Base-by-base conservation (phyloP, 73 alveolate genomes). In the Halteria grandinella region DNA sequence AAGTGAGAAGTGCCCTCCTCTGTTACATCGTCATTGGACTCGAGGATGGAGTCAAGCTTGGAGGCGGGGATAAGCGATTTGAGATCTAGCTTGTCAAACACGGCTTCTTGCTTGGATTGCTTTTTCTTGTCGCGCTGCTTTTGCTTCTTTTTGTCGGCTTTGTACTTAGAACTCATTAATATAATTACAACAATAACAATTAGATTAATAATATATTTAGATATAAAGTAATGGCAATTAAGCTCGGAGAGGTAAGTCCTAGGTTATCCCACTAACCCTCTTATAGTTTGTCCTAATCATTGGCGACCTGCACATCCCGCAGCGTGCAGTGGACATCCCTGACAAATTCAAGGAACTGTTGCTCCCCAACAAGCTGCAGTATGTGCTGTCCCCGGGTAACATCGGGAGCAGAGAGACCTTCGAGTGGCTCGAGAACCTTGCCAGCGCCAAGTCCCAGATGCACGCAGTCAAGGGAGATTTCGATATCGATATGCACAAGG, bases 341-440 rank as follows among this genome's bases (percentile, higher is more conserved):
- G 95, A 88, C 43, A 86, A 94, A 75, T 91, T 94, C 77, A 89
- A 91, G 69, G 87, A 86, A 18, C 88, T 89, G 18, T 77, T 93
- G 50, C 84, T 92, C 21, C 97, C 97, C 27, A 94, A 92, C 71
- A 94, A 94, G 75, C 49, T 94, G 57, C 89, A 94, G 72, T 94
- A 94, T 64, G 98, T 94, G 27, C 69, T 94, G 36, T 94, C 96
- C 29, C 92, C 97, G 50, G 99, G 99, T n/a, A 94, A 94, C 69
- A 78, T 89, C 15, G 99, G 99, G 12, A 86, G 95, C 37, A 89
- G 94, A 79, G 99, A 94, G 76, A 88, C 97, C 18, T 80, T 72
- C 43, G 99, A 94, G 59, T 94, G 99, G 99, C 53, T 94, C 45
- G 83, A 92, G 75, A 51, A 75, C 60, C 74, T 87, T 0, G 88